Evolutionary conservation across 306 rosid genomes (phyloP), one percentile per base, ranked within the genome.

Genomic region (Cercis canadensis): DNA sequence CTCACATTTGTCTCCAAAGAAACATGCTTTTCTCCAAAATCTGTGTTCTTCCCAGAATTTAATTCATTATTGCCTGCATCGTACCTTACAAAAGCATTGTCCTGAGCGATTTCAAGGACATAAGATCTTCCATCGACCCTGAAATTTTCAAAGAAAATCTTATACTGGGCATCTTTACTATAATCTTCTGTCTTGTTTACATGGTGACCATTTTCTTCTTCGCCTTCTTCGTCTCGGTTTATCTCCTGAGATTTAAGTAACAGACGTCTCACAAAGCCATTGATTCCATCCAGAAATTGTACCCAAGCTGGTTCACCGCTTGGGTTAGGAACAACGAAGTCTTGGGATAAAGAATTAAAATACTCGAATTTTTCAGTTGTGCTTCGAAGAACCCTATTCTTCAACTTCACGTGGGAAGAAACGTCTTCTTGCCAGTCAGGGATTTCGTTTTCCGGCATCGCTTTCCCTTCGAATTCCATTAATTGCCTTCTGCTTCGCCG

Each of bases 41-140:
- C 8, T 5, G 18, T 8, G 34, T 18, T 31, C 7, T 7, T 7
- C 43, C 43, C 60, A 1, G 19, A 8, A 12, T 5, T 5, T 43
- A 46, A 67, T 24, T 24, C 29, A 16, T 44, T 9, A 54, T 66
- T n/a, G n/a, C n/a, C n/a, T n/a, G n/a, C 43, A 37, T 37, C 73
- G 14, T 81, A 81, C 64, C 19, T 41, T 16, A 67, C 36, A 7
- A 8, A 56, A 6, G 72, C 37, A 19, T 32, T 55, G 21, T 72
- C 82, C 50, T 72, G 49, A 43, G 32, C 12, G 6, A 81, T 72
- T 7, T 72, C 76, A 18, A 76, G 76, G 4, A 33, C 69, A 72
- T 54, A 50, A 21, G 62, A 72, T 8, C 45, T 40, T 62, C 73
- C 82, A 58, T 50, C 36, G 21, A 37, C 37, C 61, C 45, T 81